These are phyloP conservation scores for Stereocaulon alpinum DNA, from an alignment of 495 filamentous ascomycete species.

Conservation along the genomic window DNA sequence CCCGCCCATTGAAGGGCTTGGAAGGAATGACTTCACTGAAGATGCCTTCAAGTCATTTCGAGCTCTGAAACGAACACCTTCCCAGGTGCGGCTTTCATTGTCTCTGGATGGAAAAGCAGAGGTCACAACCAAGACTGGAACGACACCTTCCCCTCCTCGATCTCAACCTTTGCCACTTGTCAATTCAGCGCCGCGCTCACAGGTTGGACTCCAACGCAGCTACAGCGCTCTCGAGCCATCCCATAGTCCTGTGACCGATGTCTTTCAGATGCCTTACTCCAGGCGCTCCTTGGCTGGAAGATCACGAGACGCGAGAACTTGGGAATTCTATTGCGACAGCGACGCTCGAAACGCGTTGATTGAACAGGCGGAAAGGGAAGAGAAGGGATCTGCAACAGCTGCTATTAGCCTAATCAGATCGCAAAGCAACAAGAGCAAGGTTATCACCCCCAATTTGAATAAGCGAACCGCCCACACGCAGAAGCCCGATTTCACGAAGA, in stretches of 20 bases:
- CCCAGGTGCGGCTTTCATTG: conserved; percentile 54
- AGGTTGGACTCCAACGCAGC: conserved; percentile 49
- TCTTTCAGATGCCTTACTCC: conserved; percentile 6
- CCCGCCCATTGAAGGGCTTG: not conserved
- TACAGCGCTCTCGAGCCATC: conserved; percentile 44
- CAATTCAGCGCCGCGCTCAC: conserved; percentile 42
- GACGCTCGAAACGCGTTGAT: conserved; percentile 63
- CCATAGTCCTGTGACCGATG: conserved; percentile 26
- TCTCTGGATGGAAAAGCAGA: conserved; percentile 78
- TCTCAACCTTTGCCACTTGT: conserved; percentile 22
- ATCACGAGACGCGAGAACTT: conserved; percentile 71
- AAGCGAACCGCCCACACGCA: conserved; percentile 55
- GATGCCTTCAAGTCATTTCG: conserved; percentile 8
- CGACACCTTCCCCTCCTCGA: conserved; percentile 61
- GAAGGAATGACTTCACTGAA: conserved; percentile 1
- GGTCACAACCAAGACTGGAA: conserved; percentile 53
- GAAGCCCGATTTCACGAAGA: conserved; percentile 37
- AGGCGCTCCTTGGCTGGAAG: conserved; percentile 43
- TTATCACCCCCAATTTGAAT: conserved; percentile 38
- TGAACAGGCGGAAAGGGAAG: conserved; percentile 59
- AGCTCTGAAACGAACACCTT: conserved; percentile 32
- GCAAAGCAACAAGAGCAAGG: conserved; percentile 40
- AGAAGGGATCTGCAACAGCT: conserved; percentile 57
- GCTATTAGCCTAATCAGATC: conserved; percentile 63
- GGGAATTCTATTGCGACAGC: conserved; percentile 72